Evolutionary conservation across 208 protist genomes (phyloP), one percentile per base, ranked within the genome.

Genomic region (Leishmania martiniquensis): DNA sequence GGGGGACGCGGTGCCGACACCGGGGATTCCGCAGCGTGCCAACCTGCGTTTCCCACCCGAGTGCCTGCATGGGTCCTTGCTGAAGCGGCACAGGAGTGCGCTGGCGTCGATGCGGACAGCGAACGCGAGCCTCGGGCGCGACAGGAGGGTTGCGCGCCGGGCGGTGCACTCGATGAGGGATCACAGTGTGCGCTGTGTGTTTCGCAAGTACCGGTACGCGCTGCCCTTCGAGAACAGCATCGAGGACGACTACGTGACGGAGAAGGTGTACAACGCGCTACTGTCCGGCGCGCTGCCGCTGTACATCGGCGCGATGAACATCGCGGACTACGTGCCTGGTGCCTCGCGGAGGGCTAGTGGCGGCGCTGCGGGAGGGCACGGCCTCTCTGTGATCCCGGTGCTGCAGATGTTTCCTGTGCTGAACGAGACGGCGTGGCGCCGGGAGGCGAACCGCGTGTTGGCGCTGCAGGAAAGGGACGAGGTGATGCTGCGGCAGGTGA

Each of bases 181-280:
- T 39, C 37, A 80, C 63, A 39, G 69, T 20, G 22, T 80, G 45
- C 76, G 81, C 32, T 91, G 80, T 69, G 67, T 94, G 4, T 81
- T 87, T 55, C 52, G 74, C 6, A 65, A 80, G 54, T 91, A 92
- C 77, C 75, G 72, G 54, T 92, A 89, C 76, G 65, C 76, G 29
- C 37, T 92, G 0, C 62, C 79, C 65, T 60, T 90, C 0, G 90
- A 94, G 63, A 94, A 94, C 76, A 82, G 82, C n/a, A 7, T 81
- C 1, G 90, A 89, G 60, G 70, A 70, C 13, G 88, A 87, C 73
- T 92, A 94, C 82, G 88, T 94, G 62, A 90, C 90, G 44, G 90
- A 94, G 66, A 94, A 94, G 76, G 80, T 93, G 7, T 93, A 89
- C 82, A 84, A 93, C 65, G 87, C 78, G 7, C 78, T 93, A 37